phyloP scores from a whole-genome alignment of 1,284 basidiomycete genomes.

The Leccinum pseudoinsigne region DNA sequence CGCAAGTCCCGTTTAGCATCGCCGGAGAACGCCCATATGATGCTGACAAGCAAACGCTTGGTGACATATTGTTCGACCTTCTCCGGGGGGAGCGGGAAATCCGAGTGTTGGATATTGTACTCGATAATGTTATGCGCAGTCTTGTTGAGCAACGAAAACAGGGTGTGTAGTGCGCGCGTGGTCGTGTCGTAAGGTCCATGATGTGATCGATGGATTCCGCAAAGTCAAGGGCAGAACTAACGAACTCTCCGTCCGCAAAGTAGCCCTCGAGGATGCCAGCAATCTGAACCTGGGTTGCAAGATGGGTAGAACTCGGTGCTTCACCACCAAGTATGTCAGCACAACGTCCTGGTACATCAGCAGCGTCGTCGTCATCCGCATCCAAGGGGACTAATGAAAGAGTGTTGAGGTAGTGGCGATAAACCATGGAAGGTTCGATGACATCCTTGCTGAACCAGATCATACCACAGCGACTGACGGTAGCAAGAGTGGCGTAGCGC shows the following conservation, averaged over 20 bases:
- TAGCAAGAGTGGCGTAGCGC: slow-evolving; percentile 95
- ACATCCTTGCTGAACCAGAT: slow-evolving; percentile 99
- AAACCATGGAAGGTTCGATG: slow-evolving; percentile 90
- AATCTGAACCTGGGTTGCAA: slow-evolving; percentile 82
- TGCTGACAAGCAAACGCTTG: slow-evolving; percentile 88
- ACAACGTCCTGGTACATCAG: slow-evolving; percentile 62
- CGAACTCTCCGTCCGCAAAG: slow-evolving; percentile 83
- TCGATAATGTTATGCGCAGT: slow-evolving; percentile 92
- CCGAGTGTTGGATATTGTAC: slow-evolving; percentile 93
- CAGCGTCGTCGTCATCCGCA: slow-evolving; percentile 85
- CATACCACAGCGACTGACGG: slow-evolving; percentile 99
- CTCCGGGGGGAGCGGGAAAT: slow-evolving; percentile 88
- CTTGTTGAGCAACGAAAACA: slow-evolving; percentile 98
- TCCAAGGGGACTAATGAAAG: slow-evolving; percentile 82
- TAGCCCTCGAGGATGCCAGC: slow-evolving; percentile 78
- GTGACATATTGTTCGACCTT: slow-evolving; percentile 89
- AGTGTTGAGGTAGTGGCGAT: slow-evolving; percentile 83
- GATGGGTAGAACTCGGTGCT: slow-evolving; percentile 56
- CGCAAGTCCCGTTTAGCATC: slow-evolving; percentile 88
- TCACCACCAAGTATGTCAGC: slow-evolving; percentile 53
- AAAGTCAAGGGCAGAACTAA: slow-evolving; percentile 76
- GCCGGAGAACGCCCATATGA: slow-evolving; percentile 98
- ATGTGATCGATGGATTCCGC: slow-evolving; percentile 91
- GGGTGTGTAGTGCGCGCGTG: slow-evolving; percentile 90
- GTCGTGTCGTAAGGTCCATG: slow-evolving; percentile 98